Evolutionary conservation across 2,329 filamentous ascomycete genomes (phyloP).

Genomic region (Chrysosporium keratinophilum): DNA sequence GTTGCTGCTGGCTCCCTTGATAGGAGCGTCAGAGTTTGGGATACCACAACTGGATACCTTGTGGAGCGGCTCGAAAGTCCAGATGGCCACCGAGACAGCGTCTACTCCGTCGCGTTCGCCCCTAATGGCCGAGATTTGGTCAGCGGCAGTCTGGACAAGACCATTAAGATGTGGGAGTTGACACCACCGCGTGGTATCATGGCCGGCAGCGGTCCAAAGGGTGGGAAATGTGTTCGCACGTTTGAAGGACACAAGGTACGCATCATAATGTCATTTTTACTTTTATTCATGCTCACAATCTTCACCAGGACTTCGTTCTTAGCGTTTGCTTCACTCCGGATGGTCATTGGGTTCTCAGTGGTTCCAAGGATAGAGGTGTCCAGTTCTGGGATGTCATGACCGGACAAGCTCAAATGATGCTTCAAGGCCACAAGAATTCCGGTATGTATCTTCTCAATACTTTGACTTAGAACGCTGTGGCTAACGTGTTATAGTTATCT

Average conservation of each 20-base stretch:
- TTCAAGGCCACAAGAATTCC: slow-evolving; percentile 97
- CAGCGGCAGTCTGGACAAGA: slow-evolving; percentile 90
- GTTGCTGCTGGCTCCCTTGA: slow-evolving; percentile 92
- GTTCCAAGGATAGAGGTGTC: slow-evolving; percentile 92
- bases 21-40: slow-evolving; percentile 97
- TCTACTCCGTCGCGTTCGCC: slow-evolving; percentile 93
- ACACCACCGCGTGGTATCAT: slow-evolving; percentile 58
- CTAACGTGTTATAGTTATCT: slow-evolving; percentile 57
- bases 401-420: slow-evolving; percentile 90
- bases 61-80: slow-evolving; percentile 86
- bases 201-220: slow-evolving; percentile 59
- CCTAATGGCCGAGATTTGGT: slow-evolving; percentile 88
- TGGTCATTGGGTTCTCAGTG: slow-evolving; percentile 89
- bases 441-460: slow-evolving; percentile 37
- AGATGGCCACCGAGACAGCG: slow-evolving; percentile 91
- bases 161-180: slow-evolving; percentile 99
- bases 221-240: slow-evolving; percentile 87
- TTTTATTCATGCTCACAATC: slow-evolving; percentile 16
- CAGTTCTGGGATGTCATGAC: slow-evolving; percentile 98
- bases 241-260: slow-evolving; percentile 90
- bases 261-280: not conserved
- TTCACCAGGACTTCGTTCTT: slow-evolving; percentile 75
- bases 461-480: not conserved
- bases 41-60: slow-evolving; percentile 72
- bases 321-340: slow-evolving; percentile 92